phyloP scores from a whole-genome alignment of 495 filamentous ascomycete species.

The Ramalina intermedia region DNA sequence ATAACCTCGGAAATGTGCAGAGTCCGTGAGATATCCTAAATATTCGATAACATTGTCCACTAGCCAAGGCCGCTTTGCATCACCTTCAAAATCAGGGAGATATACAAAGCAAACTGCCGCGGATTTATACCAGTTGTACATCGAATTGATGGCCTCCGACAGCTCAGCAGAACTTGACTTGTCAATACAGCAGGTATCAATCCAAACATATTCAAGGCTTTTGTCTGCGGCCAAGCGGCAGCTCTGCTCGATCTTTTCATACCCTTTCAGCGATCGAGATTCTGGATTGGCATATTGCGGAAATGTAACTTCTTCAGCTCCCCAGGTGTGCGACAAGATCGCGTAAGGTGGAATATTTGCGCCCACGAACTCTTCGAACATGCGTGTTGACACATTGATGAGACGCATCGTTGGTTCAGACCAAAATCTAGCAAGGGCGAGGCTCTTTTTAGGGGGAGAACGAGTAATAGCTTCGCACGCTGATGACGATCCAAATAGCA shows the following conservation, averaged over 20 bases:
- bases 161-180: conserved; percentile 25
- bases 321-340: conserved; percentile 27
- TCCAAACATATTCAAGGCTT: conserved; percentile 20
- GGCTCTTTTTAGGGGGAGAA: no score
- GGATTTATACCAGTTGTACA: conserved; percentile 19
- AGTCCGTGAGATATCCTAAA: no score
- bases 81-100: conserved; percentile 18
- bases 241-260: neutral
- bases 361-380: conserved; percentile 18
- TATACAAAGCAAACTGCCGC: conserved; percentile 11
- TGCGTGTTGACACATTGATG: conserved; percentile 15
- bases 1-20: no score
- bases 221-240: neutral
- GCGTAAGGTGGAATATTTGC: conserved; percentile 19
- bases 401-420: conserved; percentile 17
- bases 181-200: conserved; percentile 30
- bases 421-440: no score
- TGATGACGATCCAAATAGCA: no score
- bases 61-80: neutral
- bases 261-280: neutral
- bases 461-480: no score
- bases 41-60: no score
- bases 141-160: conserved; percentile 21
- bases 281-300: neutral
- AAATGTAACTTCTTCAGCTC: conserved; percentile 16